Evolutionary conservation across 2,329 filamentous ascomycete genomes (phyloP), one percentile per base, ranked within the genome.

Genomic region (Chrysosporium queenslandicum): DNA sequence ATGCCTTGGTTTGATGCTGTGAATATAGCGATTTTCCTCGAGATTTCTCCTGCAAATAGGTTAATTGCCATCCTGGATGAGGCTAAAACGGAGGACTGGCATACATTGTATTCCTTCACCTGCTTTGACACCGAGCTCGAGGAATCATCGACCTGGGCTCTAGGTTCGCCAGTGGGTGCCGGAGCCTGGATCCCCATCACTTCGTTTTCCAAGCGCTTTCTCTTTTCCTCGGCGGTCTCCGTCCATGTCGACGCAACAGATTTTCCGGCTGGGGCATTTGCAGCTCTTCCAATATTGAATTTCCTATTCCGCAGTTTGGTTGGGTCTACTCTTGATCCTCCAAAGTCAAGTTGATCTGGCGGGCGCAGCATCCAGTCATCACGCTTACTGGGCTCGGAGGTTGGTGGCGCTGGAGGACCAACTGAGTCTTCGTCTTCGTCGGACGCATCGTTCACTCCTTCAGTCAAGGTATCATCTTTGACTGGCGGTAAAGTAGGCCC

Each of bases 211-310:
- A 95, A 71, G 45, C 87, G 77, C 67, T 84, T 82, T 50, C 85
- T 79, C 68, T 94, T 94, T 69, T 95, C 79, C 64, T 90, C 86
- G 0, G 87, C 85, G 7, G 88, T 94, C 68, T 96, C 90, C 0
- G 88, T 92, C 90, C 90, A 96, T 48, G 89, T 81, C 11, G 52
- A 53, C 12, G 51, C 46, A 1, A 46, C 65, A 7, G 66, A 62
- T n/a, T 64, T 65, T 3, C 68, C 68, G 21, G 59, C 56, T 3
- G 69, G 61, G 7, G 68, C 72, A 56, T 73, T 74, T 1, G 79
- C 73, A 4, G 76, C 73, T 63, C 80, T 81, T 7, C 80, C 79
- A 0, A 84, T 85, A 47, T 86, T 82, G 73, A 95, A 96, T 58
- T 86, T 88, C 56, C 87, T 83, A 56, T 81, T 82, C 60, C 83